Evolutionary conservation across 805 yeast genomes (phyloP), one percentile per base, ranked within the genome.

Genomic region (Saccharomycopsis sp.): DNA sequence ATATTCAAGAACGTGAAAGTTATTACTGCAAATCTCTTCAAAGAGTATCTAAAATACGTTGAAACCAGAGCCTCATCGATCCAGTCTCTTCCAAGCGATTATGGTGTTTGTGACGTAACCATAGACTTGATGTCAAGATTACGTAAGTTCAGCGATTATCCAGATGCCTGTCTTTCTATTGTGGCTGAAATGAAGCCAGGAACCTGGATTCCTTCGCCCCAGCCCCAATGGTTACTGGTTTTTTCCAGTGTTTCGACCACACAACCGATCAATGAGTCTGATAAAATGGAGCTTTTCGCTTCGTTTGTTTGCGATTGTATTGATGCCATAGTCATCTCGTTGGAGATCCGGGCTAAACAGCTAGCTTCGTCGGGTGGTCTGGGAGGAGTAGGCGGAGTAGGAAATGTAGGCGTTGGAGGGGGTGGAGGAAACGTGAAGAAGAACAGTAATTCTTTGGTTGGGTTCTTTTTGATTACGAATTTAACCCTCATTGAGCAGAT

Each of bases 261-360:
- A 12, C 58, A 66, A 5, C 73, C 73, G 5, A 68, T 75, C 1
- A 66, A 69, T 34, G 75, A 76, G 7, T 68, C 72, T 1, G 78
- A 78, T 54, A 76, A 84, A 0, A 72, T 74, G 23, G 79, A 78
- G 58, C 70, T 87, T 62, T 70, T 90, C 38, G 79, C 90, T 1
- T 77, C 87, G 51, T 92, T 80, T 66, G 79, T 83, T 61, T 80
- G 91, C 55, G 98, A 93, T 69, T 77, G 87, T 51, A 78, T 93
- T 50, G 97, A 92, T 69, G 83, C 85, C 52, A 78, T 89, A 24
- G 77, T 85, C 68, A 75, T 84, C 35, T 79, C 79, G 56, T 71
- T 92, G 53, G 96, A 87, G 68, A 74, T 81, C 55, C 78, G 79
- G 63, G 81, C 87, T 29, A 77, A 78, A 60, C 59, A 68, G 25